Evolutionary conservation across 2,329 filamentous ascomycete species (phyloP).

Genomic region (Lasiodiplodia hormozganensis): DNA sequence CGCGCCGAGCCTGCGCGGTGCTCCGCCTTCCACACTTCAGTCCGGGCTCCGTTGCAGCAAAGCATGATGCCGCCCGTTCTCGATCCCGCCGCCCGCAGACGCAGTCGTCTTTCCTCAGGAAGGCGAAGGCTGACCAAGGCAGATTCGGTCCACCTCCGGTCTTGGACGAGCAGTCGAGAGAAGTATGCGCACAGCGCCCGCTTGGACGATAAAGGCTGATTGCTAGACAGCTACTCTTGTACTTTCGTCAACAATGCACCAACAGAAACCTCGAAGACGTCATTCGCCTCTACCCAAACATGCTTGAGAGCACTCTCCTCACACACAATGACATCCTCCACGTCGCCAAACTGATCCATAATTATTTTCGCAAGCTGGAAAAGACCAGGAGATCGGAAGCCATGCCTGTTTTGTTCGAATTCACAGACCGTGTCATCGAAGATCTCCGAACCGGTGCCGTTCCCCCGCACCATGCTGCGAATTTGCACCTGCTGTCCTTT

Average conservation of each 20-base stretch:
- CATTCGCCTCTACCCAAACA: conserved; percentile 1
- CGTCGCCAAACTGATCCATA: conserved; percentile 8
- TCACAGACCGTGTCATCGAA: conserved; percentile 27
- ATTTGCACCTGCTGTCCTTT: conserved; percentile 55
- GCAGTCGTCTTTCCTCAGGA: conserved; percentile 12
- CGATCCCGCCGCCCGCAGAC: conserved; percentile 5
- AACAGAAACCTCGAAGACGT: background rate
- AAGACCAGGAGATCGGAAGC: background rate
- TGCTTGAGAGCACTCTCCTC: background rate
- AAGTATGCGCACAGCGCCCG: background rate
- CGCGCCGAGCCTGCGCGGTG: conserved; percentile 28
- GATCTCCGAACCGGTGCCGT: conserved; percentile 48
- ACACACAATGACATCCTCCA: conserved; percentile 15
- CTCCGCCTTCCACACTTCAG: background rate
- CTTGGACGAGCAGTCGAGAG: background rate
- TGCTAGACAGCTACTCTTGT: background rate
- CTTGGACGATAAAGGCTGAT: background rate
- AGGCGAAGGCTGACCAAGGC: background rate
- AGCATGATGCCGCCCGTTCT: conserved; percentile 20
- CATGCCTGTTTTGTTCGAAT: background rate
- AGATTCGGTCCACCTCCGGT: background rate
- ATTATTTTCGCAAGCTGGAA: background rate
- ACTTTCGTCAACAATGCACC: conserved; percentile 3
- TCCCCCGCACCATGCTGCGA: conserved; percentile 46
- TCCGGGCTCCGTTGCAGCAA: background rate